Base-by-base conservation (phyloP, 345 rosid genomes). In the Citrus reticulata region DNA sequence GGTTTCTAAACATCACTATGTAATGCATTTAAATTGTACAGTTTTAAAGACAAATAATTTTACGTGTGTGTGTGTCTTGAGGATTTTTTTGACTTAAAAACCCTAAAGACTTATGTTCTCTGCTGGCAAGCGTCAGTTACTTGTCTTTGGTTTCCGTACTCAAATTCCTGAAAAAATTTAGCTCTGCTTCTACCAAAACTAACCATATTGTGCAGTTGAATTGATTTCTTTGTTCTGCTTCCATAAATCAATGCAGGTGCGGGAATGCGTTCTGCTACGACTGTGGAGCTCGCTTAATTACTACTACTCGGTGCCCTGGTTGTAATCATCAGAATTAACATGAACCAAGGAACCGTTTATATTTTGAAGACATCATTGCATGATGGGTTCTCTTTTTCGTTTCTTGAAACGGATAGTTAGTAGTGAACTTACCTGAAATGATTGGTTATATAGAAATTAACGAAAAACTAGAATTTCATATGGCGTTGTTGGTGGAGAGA, bases 211-310 rank as follows among this genome's bases (percentile, higher is more conserved):
- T 30, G n/a, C 5, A 68, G 16, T 32, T 65, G 22, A 34, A 20
- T 2, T 65, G 19, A 65, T 65, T 11, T 20, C 29, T 51, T 22
- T 64, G 14, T 39, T 25, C 59, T 20, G 24, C 27, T n/a, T 59
- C 57, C 39, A 34, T 37, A 4, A 58, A 62, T 60, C 4, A 4
- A 54, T 54, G 22, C 76, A 83, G 77, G 77, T 83, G 86, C 34
- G 71, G 79, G 64, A 55, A 40, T 70, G 79, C 75, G 7, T 83
- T 83, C 70, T 83, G 83, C 65, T 80, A 77, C 64, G 42, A 35
- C 4, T 83, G 86, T 54, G 58, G 58, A 17, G 22, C 7, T 54
- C 58, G 7, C 58, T 17, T 61, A 20, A 17, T 55, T 55, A 54
- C 51, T 30, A 19, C 30, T 17, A 3, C 51, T 46, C 51, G 51